Percentiles rank a stretch among this genome's conserved stretches.
These are phyloP conservation scores for Tylopilus sp. DNA, from an alignment of 768 basidiomycete genomes.

Conservation along the genomic window DNA sequence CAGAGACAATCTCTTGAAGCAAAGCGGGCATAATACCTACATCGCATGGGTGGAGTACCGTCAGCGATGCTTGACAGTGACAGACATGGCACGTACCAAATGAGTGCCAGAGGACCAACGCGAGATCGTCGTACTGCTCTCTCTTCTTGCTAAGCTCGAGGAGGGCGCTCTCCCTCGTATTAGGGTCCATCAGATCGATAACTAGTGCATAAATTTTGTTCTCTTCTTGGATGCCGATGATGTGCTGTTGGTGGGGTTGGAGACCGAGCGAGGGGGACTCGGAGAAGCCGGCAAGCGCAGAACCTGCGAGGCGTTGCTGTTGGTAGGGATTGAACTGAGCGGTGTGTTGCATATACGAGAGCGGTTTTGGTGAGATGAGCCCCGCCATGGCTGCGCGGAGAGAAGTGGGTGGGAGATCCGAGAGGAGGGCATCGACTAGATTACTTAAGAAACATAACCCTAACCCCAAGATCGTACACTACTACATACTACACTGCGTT, in stretches of 20 bases:
- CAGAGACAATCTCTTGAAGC: conserved; percentile 96
- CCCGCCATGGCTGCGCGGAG: conserved; percentile 47
- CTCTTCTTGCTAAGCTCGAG: conserved; percentile 98
- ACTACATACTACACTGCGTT: background rate
- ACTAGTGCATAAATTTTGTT: conserved; percentile 89
- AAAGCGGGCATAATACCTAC: conserved; percentile 96
- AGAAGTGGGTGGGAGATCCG: conserved; percentile 13
- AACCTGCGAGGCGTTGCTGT: conserved; percentile 37
- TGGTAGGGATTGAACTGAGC: conserved; percentile 59
- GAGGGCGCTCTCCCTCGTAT: conserved; percentile 83
- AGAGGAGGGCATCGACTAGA: background rate
- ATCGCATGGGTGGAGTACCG: background rate
- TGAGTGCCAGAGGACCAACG: conserved; percentile 96
- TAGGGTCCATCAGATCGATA: conserved; percentile 79
- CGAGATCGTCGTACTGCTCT: conserved; percentile 98
- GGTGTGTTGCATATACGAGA: conserved; percentile 63
- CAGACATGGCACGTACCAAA: conserved; percentile 60
- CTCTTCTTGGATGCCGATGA: conserved; percentile 58
- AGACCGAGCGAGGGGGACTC: conserved; percentile 59
- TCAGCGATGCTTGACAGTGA: background rate
- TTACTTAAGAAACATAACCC: conserved; percentile 28
- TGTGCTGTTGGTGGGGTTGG: conserved; percentile 53
- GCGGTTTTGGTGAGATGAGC: conserved; percentile 58
- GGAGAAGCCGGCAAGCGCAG: conserved; percentile 42
- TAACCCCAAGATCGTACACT: conserved; percentile 17